phyloP scores from a whole-genome alignment of 2,329 filamentous ascomycete genomes.

The Phialemoniopsis sp. region DNA sequence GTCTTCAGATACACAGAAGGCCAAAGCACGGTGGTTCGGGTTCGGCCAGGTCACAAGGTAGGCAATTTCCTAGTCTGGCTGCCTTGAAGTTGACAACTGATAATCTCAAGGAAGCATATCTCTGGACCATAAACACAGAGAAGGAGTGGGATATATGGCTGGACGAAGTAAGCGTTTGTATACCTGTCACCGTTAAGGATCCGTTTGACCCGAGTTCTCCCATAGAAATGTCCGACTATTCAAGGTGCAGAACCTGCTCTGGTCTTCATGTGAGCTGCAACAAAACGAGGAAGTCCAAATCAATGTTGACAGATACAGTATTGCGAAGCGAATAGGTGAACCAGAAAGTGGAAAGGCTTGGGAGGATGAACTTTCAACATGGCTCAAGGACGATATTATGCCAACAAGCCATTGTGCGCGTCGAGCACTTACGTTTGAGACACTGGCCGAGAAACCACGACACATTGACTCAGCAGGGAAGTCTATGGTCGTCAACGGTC shows the following conservation, averaged over 20 bases:
- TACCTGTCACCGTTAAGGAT: too few species aligned
- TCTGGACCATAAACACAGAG: background rate
- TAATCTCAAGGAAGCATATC: background rate
- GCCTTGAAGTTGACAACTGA: background rate
- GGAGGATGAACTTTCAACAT: background rate
- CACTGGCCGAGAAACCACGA: background rate
- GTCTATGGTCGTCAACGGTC: background rate
- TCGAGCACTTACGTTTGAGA: background rate
- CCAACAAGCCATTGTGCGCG: too few species aligned
- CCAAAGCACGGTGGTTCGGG: constrained; percentile 1
- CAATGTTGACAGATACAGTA: too few species aligned
- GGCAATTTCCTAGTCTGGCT: too few species aligned
- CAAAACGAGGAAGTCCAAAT: background rate
- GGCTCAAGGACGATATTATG: too few species aligned
- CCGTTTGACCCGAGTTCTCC: background rate
- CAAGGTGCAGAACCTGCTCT: background rate
- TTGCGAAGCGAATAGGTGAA: background rate
- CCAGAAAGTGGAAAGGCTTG: background rate
- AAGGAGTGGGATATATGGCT: background rate
- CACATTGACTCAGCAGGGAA: background rate
- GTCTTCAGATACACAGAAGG: constrained; percentile 1
- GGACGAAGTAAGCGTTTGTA: background rate
- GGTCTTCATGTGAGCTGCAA: background rate
- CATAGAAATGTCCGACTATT: background rate
- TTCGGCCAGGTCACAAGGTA: background rate